phyloP scores from a whole-genome alignment of 2,329 filamentous ascomycete species.

The Colletotrichum echinochloae region DNA sequence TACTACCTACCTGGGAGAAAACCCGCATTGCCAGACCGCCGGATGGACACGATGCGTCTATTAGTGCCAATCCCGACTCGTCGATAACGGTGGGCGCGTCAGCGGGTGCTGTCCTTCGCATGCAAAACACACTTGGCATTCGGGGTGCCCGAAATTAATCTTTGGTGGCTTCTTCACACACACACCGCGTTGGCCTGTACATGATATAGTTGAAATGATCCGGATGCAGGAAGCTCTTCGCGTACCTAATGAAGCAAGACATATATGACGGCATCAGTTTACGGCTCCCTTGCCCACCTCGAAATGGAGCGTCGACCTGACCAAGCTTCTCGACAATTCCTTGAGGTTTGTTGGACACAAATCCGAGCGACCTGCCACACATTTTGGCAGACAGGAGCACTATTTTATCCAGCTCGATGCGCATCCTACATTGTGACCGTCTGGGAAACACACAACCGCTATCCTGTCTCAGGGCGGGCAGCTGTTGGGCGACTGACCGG shows the following conservation, averaged over 20 bases:
- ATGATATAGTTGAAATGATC: neutral
- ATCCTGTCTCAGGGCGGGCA: neutral
- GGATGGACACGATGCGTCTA: constrained; percentile 19
- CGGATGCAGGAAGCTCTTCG: too few species aligned
- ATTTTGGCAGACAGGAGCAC: neutral
- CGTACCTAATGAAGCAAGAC: neutral
- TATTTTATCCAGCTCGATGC: neutral
- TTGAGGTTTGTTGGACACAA: neutral
- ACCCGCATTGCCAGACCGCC: neutral
- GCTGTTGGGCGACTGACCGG: neutral
- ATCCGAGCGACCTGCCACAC: neutral
- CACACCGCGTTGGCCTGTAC: neutral
- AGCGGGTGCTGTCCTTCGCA: neutral
- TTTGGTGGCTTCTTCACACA: too few species aligned
- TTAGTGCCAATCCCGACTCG: constrained; percentile 10
- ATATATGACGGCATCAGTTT: neutral
- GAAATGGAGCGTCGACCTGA: neutral
- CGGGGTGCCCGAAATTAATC: constrained; percentile 12
- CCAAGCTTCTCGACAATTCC: neutral
- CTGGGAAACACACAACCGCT: neutral
- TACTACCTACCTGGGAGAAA: constrained; percentile 1
- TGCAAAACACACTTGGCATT: neutral
- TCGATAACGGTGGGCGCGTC: constrained; percentile 8
- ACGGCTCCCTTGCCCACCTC: neutral
- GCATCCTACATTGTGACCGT: neutral